Base-by-base conservation (phyloP, 345 rosid genomes). In the Sapria himalayana region DNA sequence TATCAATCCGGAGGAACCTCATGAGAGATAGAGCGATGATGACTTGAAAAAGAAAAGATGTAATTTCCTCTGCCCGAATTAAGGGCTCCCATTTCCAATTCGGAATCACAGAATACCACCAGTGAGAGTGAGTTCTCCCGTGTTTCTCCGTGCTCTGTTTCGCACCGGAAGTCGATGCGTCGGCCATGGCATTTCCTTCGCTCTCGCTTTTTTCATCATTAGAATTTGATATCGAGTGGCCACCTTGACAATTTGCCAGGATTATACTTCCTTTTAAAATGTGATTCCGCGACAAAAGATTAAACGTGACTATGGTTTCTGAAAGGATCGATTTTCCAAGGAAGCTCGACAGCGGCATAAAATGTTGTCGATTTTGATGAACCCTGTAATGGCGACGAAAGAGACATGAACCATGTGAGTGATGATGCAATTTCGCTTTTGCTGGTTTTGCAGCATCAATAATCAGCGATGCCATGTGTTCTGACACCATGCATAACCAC, bases 1-100 rank as follows among this genome's bases (percentile, higher is more conserved):
- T 60, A n/a, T 85, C 91, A 1, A 84, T 93, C 3, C 95, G 73
- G 21, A 89, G 77, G 63, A 82, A 56, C 59, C 95, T 63, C 84
- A 76, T 67, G 18, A 74, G 86, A 29, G 74, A 72, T 78, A 79
- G 63, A 39, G 74, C 75, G 45, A 89, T 55, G 38, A 93, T 92
- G 15, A 89, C 56, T 33, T 77, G 93, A 33, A 89, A 32, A 11
- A 89, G 56, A 61, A 89, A 65, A 27, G 79, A 78, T 0, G 93
- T 74, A 17, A 89, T 64, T 57, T 76, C 86, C 19, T 74, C 85
- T 3, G 77, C 91, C 33, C 73, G 78, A 34, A 79, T 66, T 55
- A 89, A 56, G 2, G 94, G 76, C 43, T 79, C 71, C 98, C 95
- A 89, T 49, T 61, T 64, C 73, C 77, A 66, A 37, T 57, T 70